These are phyloP conservation scores for Chlorella variabilis DNA, from an alignment of 163 green algal genomes.

Conservation along the genomic window DNA sequence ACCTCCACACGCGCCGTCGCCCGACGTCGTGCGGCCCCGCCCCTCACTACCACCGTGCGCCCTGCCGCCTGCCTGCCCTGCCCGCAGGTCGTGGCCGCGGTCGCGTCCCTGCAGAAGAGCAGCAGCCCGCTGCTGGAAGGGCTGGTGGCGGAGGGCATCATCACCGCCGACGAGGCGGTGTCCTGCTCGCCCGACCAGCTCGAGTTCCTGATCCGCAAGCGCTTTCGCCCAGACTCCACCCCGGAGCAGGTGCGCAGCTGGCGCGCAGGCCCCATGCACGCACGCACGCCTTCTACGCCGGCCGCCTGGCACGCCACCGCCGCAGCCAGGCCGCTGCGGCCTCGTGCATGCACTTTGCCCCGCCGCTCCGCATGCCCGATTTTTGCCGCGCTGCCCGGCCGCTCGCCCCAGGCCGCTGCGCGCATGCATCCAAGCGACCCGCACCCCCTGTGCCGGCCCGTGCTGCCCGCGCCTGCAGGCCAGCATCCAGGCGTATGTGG, in stretches of 20 bases:
- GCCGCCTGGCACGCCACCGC: not conserved
- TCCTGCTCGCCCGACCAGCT: slow-evolving; percentile 1
- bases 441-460: no score
- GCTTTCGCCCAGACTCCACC: slow-evolving; percentile 1
- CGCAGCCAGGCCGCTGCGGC: no score
- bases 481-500: slow-evolving; percentile 9
- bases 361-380: no score
- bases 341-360: no score
- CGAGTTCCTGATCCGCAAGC: slow-evolving; percentile 33
- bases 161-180: slow-evolving; percentile 15
- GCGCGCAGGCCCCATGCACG: not conserved
- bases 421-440: no score
- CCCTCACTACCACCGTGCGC: no score
- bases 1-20: not conserved
- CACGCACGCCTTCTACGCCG: not conserved
- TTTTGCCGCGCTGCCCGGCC: no score
- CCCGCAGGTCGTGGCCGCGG: slow-evolving; percentile 5
- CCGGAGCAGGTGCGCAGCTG: not conserved
- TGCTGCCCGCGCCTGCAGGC: not conserved
- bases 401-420: no score
- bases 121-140: slow-evolving; percentile 9
- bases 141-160: not conserved
- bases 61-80: no score
- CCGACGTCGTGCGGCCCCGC: no score
- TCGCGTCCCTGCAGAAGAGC: slow-evolving; percentile 1